Evolutionary conservation across 257 asterid genomes (phyloP).

Genomic region (Fraxinus anomala): DNA sequence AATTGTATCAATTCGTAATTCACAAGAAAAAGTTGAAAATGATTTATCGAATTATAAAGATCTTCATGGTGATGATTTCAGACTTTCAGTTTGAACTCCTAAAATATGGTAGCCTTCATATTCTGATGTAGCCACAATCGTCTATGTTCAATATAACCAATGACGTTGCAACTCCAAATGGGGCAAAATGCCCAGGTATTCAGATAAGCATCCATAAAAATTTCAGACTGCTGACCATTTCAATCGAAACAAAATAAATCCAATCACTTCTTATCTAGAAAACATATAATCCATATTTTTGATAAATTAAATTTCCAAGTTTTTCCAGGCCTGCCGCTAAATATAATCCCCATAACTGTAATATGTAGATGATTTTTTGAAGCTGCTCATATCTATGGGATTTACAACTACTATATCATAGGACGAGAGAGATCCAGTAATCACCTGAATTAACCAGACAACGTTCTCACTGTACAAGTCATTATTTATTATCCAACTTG

Average conservation of each 20-base stretch:
- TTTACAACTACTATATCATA: neutral
- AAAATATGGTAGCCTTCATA: neutral
- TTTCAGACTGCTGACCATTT: neutral
- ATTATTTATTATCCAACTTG: conserved; percentile 95
- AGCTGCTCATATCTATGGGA: neutral
- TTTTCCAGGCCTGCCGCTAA: neutral
- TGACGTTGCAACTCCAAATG: neutral
- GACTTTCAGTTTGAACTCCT: neutral
- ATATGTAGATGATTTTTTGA: conserved; percentile 3
- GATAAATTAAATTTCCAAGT: conserved; percentile 1
- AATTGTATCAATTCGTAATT: neutral
- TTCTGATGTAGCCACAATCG: neutral
- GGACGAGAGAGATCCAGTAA: neutral
- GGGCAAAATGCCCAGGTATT: neutral
- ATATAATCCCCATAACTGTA: conserved; percentile 10
- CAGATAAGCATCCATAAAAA: neutral
- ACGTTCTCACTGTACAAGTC: conserved; percentile 84
- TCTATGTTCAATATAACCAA: neutral
- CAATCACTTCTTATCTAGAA: conserved; percentile 2
- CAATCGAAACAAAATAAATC: neutral
- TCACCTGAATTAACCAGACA: conserved; percentile 98
- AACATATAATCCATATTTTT: neutral
- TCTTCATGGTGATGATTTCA: conserved; percentile 1
- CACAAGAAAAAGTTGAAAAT: neutral
- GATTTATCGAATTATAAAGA: neutral